Conservation (phyloP, 768 basidiomycete genomes). For the Tylopilus felleus region DNA sequence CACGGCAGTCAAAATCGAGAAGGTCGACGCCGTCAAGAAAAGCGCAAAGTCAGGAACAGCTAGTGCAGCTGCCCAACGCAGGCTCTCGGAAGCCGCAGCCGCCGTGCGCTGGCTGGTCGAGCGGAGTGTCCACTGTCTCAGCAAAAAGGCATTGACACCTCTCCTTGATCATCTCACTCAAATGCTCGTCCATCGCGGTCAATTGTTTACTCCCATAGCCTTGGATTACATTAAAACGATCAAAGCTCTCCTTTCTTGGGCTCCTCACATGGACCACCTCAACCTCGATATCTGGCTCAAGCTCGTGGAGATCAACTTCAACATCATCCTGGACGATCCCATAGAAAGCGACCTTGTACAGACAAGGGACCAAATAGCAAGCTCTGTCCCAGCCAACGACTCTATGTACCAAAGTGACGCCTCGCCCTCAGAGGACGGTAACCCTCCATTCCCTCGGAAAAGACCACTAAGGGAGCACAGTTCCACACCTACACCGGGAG, state of each 20-base stretch:
- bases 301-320: conserved; percentile 70
- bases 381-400: conserved; percentile 11
- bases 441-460: conserved; percentile 34
- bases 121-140: conserved; percentile 53
- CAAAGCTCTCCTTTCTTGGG: conserved; percentile 56
- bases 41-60: conserved; percentile 39
- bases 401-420: conserved; percentile 36
- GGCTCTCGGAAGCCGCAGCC: conserved; percentile 64
- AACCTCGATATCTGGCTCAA: conserved; percentile 62
- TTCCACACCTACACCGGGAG: conserved; percentile 19
- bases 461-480: conserved; percentile 23
- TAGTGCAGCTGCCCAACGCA: conserved; percentile 48
- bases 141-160: conserved; percentile 49
- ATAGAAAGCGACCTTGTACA: conserved; percentile 34
- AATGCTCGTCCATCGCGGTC: conserved; percentile 50
- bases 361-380: conserved; percentile 23
- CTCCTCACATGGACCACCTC: conserved; percentile 78
- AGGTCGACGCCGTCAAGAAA: conserved; percentile 40
- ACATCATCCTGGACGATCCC: conserved; percentile 65
- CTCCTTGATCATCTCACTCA: conserved; percentile 64
- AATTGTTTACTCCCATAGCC: conserved; percentile 61
- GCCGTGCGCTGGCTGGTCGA: conserved; percentile 74
- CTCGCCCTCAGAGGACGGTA: conserved; percentile 28
- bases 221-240: conserved; percentile 82
- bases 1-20: conserved; percentile 60